Evolutionary conservation across 1,284 basidiomycete genomes (phyloP), one percentile per base, ranked within the genome.

Genomic region (Rhodotorula sp.): DNA sequence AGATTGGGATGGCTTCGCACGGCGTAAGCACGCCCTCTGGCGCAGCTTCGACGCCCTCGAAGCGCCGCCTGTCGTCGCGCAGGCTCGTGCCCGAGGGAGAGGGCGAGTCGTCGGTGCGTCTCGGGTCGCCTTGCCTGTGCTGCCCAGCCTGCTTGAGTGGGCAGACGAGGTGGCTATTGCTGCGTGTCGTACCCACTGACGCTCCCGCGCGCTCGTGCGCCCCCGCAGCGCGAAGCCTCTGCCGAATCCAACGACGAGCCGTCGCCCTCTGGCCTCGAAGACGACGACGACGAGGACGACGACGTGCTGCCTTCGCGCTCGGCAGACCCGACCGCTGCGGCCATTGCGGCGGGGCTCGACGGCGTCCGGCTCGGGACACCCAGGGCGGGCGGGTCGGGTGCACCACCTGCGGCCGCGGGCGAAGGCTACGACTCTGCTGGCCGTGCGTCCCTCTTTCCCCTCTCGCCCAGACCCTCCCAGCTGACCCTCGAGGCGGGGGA

Each of bases 231-330:
- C n/a, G 75, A 76, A 66, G 75, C 75, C 5, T 69, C 66, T 2
- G 75, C 73, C 25, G 75, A 76, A 44, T 66, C 62, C 12, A 76
- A 76, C 60, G 73, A 74, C 55, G 75, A 76, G 49, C 71, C 72
- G 54, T 64, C 56, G 3, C 58, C 67, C 7, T 62, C 63, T 14
- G 52, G 68, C 19, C 58, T 60, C 17, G 60, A 49, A 46, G 65
- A 49, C 44, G 45, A 58, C 44, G 68, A 64, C 42, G 66, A 65
- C 46, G 61, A 62, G 45, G 19, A 23, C 44, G 61, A 54, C 25
- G 46, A 19, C 52, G 63, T 54, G 10, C 27, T 17, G 21, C 50
- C 41, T n/a, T 23, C 55, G 41, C 57, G 25, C 42, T 66, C 71
- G 21, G 50, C 13, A 1, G 23, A 52, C 13, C 13, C 46, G 7